phyloP scores from a whole-genome alignment of 225 moss, liverwort and hornwort species.

The Sphagnum tenellum region DNA sequence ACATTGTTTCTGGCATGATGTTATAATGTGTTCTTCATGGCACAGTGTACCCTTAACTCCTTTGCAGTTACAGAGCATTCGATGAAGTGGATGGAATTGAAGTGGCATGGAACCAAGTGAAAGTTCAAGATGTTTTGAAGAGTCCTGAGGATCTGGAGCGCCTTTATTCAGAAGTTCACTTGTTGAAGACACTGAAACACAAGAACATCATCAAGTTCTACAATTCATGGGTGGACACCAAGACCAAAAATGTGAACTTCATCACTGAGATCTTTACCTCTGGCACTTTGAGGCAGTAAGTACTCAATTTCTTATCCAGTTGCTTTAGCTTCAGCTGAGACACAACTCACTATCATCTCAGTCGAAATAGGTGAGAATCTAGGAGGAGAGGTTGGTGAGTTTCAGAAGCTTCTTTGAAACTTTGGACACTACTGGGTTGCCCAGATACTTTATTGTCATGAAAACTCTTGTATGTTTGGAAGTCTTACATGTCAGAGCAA shows the following conservation, averaged over 20 bases:
- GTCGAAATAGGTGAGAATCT: too few relatives aligned
- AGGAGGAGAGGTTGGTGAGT: too few relatives aligned
- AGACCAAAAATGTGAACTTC: slow-evolving; percentile 91
- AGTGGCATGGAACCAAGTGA: slow-evolving; percentile 99
- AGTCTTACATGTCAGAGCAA: too few relatives aligned
- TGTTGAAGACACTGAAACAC: slow-evolving; percentile 84
- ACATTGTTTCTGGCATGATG: not conserved
- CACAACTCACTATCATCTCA: not conserved
- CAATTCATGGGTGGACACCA: slow-evolving; percentile 96
- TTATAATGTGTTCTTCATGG: not conserved
- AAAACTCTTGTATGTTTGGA: too few relatives aligned
- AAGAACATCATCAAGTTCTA: slow-evolving; percentile 95
- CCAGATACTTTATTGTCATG: too few relatives aligned
- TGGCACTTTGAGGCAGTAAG: slow-evolving; percentile 81
- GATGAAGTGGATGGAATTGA: slow-evolving; percentile 99
- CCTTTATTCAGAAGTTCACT: slow-evolving; percentile 86
- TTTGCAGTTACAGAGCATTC: slow-evolving; percentile 75
- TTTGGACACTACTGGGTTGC: too few relatives aligned
- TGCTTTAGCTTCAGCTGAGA: not conserved
- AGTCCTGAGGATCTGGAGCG: slow-evolving; percentile 89
- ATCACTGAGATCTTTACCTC: slow-evolving; percentile 97
- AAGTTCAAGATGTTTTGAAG: slow-evolving; percentile 86
- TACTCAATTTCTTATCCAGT: not conserved
- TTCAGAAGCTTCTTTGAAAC: too few relatives aligned
- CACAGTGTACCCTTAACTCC: not conserved